These are phyloP conservation scores for Pittosporum tobira DNA, from an alignment of 129 eudicot species.

Conservation along the genomic window DNA sequence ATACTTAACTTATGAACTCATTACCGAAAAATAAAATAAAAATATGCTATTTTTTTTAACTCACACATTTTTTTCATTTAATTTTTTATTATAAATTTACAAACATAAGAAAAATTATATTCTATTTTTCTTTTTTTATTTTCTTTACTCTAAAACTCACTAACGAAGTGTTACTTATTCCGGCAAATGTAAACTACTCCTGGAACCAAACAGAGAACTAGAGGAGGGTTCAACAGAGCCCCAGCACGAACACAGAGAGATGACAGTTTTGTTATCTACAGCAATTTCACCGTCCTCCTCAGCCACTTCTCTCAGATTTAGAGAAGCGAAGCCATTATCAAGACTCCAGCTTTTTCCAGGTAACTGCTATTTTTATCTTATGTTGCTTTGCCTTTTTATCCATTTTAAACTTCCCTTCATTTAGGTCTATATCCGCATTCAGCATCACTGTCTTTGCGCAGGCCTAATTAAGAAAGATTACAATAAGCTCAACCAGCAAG, in stretches of 20 bases:
- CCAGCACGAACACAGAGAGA: conserved; percentile 7
- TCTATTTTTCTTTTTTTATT: no score
- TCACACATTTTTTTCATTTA: no score
- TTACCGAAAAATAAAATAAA: no score
- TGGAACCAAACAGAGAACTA: conserved; percentile 1
- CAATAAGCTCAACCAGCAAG: conserved; percentile 13
- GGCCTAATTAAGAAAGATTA: conserved; percentile 15
- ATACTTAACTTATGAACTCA: no score
- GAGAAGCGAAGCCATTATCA: conserved; percentile 10
- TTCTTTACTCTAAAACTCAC: no score
- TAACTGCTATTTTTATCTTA: conserved; percentile 17
- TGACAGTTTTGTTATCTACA: conserved; percentile 50
- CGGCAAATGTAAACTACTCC: no score
- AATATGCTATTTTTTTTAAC: no score
- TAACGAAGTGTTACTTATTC: no score
- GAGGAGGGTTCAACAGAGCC: conserved; percentile 18
- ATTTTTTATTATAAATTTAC: no score
- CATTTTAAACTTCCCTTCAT: conserved; percentile 10
- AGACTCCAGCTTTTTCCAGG: conserved; percentile 26
- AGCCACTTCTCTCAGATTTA: conserved; percentile 14
- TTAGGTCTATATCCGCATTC: conserved; percentile 17
- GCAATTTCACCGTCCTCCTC: conserved; percentile 28
- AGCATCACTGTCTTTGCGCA: conserved; percentile 2
- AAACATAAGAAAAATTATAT: no score
- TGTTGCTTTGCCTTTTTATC: background rate